A percentile compares a stretch with the other conserved stretches of the same genome.
phyloP scores from a whole-genome alignment of 495 filamentous ascomycete species.

The Hyaloscypha variabilis region DNA sequence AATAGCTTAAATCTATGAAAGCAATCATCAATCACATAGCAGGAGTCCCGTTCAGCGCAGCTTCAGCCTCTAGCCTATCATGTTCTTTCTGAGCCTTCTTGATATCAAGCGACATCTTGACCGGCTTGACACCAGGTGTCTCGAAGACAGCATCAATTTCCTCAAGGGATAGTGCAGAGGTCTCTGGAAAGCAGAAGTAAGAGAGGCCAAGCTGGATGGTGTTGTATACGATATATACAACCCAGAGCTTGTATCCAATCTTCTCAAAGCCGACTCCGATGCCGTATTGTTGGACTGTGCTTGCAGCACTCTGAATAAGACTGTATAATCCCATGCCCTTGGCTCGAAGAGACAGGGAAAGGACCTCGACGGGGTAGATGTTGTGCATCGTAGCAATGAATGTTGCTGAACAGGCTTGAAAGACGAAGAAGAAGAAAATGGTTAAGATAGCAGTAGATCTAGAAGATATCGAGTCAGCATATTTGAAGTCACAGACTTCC shows the following conservation, averaged over 20 bases:
- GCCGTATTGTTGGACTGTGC: slow-evolving; percentile 42
- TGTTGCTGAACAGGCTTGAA: slow-evolving; percentile 43
- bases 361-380: slow-evolving; percentile 44
- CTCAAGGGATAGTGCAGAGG: slow-evolving; percentile 40
- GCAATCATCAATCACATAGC: slow-evolving; percentile 10
- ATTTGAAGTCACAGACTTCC: too few species aligned
- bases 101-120: slow-evolving; percentile 49
- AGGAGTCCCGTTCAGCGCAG: background rate
- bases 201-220: slow-evolving; percentile 41
- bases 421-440: slow-evolving; percentile 45
- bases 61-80: slow-evolving; percentile 21
- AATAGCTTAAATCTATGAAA: too few species aligned
- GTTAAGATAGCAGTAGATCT: slow-evolving; percentile 34
- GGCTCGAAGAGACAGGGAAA: slow-evolving; percentile 42
- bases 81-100: slow-evolving; percentile 45
- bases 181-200: slow-evolving; percentile 48
- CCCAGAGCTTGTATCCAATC: slow-evolving; percentile 48
- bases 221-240: slow-evolving; percentile 48
- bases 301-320: slow-evolving; percentile 42
- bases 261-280: slow-evolving; percentile 45
- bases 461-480: background rate
- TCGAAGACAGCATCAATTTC: slow-evolving; percentile 50
- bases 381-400: slow-evolving; percentile 49
- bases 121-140: slow-evolving; percentile 43
- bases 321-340: slow-evolving; percentile 48